Base-by-base conservation (phyloP, 768 basidiomycete species). In the Amyloporia xantha region DNA sequence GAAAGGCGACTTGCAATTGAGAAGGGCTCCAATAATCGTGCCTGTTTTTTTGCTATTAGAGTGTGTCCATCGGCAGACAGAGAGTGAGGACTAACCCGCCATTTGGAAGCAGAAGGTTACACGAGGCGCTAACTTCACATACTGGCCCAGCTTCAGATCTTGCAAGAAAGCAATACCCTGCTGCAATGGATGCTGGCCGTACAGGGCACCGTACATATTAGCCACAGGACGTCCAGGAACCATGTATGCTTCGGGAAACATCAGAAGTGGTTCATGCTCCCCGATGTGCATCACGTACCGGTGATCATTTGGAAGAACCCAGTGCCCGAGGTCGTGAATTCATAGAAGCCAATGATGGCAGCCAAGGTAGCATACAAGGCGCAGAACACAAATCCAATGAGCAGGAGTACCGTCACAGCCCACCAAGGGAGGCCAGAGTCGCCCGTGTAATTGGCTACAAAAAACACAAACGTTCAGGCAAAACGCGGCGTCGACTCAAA, bases 101-200 rank as follows among this genome's bases (percentile, higher is more conserved):
- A 62, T 54, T 47, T 63, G 62, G 58, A 61, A 60, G 27, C 54
- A 41, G 62, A 85, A 84, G 1, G 81, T 77, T 28, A 75, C 54
- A 17, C 81, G 77, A 38, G 82, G 82, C 36, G 82, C 79, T 35
- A 84, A 71, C 64, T 84, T 84, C n/a, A 73, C 71, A 55, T 73
- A 68, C 58, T 73, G 72, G 25, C 67, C 69, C 66, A 78, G 74
- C 65, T 83, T 84, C 13, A 84, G 67, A 58, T 84, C 82, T n/a
- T 78, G 71, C 43, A 81, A 69, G 17, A 82, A 65, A 1, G 74
- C 66, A 42, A 63, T 62, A 28, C 76, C 76, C 61, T 81, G 78
- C 28, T 68, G 52, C 54, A 62, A 59, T 5, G 62, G 58, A 53
- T 62, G 58, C 44, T 58, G 57, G 41, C 59, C 63, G 12, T 75